Base-by-base conservation (phyloP, 2,329 filamentous ascomycete genomes). In the Fragosphaeria purpurea region DNA sequence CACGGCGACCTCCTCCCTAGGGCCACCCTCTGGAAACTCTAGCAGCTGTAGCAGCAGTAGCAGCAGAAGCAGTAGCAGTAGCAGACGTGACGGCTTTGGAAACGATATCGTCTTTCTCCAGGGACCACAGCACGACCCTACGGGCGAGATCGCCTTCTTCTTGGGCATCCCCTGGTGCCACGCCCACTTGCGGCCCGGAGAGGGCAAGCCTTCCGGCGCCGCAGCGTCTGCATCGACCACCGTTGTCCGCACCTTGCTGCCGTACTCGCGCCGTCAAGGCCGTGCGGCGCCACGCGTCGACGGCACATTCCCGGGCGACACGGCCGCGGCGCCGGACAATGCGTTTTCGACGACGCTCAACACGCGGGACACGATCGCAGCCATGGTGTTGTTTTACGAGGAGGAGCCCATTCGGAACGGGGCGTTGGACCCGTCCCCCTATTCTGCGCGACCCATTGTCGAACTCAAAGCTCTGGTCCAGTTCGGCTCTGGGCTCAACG, bases 401-500 rank as follows among this genome's bases (percentile, higher is more conserved):
- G 62, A 60, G 6, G 66, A 68, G 4, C n/a, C 53, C 13, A n/a
- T 13, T 13, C 12, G 32, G 6, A 4, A 3, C n/a, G 31, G 7
- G 13, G 12, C 33, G 2, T 5, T 12, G 5, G 11, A 41, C 44
- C 7, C n/a, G 11, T 50, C 44, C 6, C 22, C 41, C 5, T 22
- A 22, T 22, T 22, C 22, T 22, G 22, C 22, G 22, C 22, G 22
- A 22, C 48, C 50, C 10, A 53, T 69, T 2, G 50, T 57, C n/a
- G 59, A 65, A 38, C 12, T 68, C 44, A 62, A 63, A 33, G 58
- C 57, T 1, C 59, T 72, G 37, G 43, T 69, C 5, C 64, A 61
- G 10, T 64, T 83, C 1, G 79, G 75, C 1, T 58, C 66, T 9
- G 73, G 71, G 13, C 56, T 83, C 50, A 76, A 78, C 55, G 80